Conservation (phyloP, 202 grass and related monocot genomes). For the Dendrocalamus latiflorus region DNA sequence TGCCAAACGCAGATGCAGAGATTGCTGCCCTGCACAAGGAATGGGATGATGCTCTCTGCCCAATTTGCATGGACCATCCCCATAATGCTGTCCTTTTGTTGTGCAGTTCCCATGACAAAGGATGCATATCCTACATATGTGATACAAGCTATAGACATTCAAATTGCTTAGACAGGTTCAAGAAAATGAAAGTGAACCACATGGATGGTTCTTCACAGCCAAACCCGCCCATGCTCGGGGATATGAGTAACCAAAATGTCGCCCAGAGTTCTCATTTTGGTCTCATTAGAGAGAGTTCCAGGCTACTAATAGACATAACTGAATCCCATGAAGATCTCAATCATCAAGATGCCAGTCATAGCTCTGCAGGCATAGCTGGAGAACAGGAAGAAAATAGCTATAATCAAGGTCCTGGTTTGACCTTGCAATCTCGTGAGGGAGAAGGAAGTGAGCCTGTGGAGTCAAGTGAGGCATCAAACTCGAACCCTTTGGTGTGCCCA, state of each 20-base stretch:
- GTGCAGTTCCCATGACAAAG: constrained; percentile 70
- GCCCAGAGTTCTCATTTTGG: constrained; percentile 17
- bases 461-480: constrained; percentile 31
- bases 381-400: constrained; percentile 28
- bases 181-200: constrained; percentile 49
- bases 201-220: constrained; percentile 28
- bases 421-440: constrained; percentile 29
- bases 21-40: constrained; percentile 49
- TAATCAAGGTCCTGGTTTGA: constrained; percentile 33
- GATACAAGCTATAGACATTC: constrained; percentile 91
- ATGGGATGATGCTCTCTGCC: constrained; percentile 77
- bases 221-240: constrained; percentile 18
- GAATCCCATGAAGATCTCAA: constrained; percentile 26
- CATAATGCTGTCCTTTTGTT: constrained; percentile 82
- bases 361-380: not conserved
- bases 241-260: constrained; percentile 27
- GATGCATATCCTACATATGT: constrained; percentile 83
- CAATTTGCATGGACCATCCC: constrained; percentile 96
- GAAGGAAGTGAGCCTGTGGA: constrained; percentile 18
- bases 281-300: constrained; percentile 13
- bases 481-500: constrained; percentile 61
- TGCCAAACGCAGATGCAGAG: constrained; percentile 19
- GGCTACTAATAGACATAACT: constrained; percentile 26
- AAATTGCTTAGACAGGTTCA: constrained; percentile 85
- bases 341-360: constrained; percentile 24